Evolutionary conservation across 768 basidiomycete genomes (phyloP), one percentile per base, ranked within the genome.

Genomic region (Strobilomyces confusus): DNA sequence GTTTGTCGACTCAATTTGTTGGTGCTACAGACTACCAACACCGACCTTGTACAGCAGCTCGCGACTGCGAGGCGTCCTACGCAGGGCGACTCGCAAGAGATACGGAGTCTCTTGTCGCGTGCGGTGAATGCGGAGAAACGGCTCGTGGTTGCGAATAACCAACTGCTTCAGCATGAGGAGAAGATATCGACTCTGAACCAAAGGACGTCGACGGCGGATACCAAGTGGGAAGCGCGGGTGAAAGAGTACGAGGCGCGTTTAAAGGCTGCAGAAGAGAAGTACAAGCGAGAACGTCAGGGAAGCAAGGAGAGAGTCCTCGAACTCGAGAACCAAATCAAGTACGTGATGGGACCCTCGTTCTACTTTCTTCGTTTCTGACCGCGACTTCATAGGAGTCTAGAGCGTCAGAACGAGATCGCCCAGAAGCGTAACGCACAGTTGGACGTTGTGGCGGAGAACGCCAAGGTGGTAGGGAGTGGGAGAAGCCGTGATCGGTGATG

Each of bases 211-310:
- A 75, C 74, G 0, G 87, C 89, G 0, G 94, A 97, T 60, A 75
- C 73, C 48, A 95, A 95, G 69, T 98, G 95, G 93, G 94, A 95
- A 63, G 91, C 87, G 0, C 77, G 95, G n/a, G 90, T 98, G 42
- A 87, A 86, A 69, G 95, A 98, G 70, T 94, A 95, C 62, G 92
- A 97, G 72, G 67, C 81, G 14, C 73, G 89, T 17, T 65, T 94
- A 57, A 86, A 84, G 68, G 83, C 84, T 0, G 91, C 91, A 0
- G 92, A 93, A 63, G 95, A 98, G 76, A 86, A 84, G 66, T 84
- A 92, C 58, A 98, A 98, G 78, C 78, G 92, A 50, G 94, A 95
- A 75, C 77, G 90, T 55, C 95, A 98, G 63, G 97, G 95, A 4
- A 82, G 86, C 41, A 99, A 98, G 72, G 95, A 98, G 71, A 73